A percentile compares a stretch with the other conserved stretches of the same genome.
Evolutionary conservation across 805 yeast species (phyloP).

Genomic region (Yarrowia yakushimensis): DNA sequence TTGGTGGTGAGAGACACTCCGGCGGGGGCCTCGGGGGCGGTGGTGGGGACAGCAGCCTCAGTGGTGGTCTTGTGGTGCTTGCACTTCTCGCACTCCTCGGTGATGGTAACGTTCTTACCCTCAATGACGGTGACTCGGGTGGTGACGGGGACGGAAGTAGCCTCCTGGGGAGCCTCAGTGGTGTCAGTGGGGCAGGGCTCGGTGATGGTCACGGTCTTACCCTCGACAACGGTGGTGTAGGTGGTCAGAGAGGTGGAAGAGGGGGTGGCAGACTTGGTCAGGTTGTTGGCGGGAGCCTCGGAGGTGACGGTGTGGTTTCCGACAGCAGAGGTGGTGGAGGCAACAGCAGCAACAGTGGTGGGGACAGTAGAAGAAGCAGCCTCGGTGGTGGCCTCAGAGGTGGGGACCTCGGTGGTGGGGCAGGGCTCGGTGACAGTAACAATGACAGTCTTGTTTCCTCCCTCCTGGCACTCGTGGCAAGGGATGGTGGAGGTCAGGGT

Average conservation of each 20-base stretch:
- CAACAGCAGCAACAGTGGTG: too few relatives aligned
- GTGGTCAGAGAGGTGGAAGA: conserved; percentile 45
- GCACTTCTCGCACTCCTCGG: conserved; percentile 46
- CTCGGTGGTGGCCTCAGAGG: conserved; percentile 55
- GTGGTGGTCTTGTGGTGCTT: conserved; percentile 26
- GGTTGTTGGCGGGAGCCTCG: conserved; percentile 5
- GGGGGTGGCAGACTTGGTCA: conserved; percentile 40
- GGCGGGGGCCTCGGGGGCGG: conserved; percentile 27
- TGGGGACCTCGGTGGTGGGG: conserved; percentile 21
- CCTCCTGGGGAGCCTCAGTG: conserved; percentile 27
- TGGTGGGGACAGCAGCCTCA: conserved; percentile 28
- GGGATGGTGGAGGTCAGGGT: conserved; percentile 28
- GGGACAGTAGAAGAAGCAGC: too few relatives aligned
- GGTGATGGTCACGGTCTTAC: conserved; percentile 10
- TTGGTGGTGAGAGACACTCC: conserved; percentile 26
- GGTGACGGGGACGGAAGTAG: conserved; percentile 29
- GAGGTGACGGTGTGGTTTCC: too few relatives aligned
- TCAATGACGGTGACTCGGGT: conserved; percentile 46
- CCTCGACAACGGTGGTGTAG: conserved; percentile 23
- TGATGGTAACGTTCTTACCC: conserved; percentile 8
- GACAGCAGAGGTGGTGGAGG: too few relatives aligned
- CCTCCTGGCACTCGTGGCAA: conserved; percentile 32
- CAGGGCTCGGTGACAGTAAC: conserved; percentile 26
- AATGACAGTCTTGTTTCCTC: conserved; percentile 19
- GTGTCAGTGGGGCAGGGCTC: conserved; percentile 27